Evolutionary conservation across 495 filamentous ascomycete genomes (phyloP).

Genomic region (Jackrogersella minutella): DNA sequence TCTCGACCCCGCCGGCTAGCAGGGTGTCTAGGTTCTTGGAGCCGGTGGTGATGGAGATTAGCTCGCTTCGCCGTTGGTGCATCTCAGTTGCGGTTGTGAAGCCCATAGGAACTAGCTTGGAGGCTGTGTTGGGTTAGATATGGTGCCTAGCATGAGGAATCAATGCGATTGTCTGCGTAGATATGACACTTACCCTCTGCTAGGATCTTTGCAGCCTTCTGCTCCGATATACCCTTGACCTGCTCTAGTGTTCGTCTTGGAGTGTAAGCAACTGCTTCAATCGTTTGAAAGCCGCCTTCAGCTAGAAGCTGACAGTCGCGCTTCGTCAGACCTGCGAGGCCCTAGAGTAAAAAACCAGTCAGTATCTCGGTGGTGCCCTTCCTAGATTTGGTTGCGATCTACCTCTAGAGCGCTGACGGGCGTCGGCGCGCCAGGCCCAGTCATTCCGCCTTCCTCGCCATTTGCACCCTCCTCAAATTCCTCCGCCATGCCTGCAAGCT

Average conservation of each 20-base stretch:
- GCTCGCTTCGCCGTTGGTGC: conserved; percentile 93
- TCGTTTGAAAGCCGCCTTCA: conserved; percentile 92
- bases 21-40: conserved; percentile 97
- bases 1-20: conserved; percentile 93
- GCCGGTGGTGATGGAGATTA: conserved; percentile 97
- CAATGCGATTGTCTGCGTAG: not conserved
- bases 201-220: conserved; percentile 93
- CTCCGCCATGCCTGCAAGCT: conserved; percentile 40
- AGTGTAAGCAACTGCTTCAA: conserved; percentile 95
- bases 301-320: conserved; percentile 92
- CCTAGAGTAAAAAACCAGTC: conserved; percentile 56
- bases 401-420: conserved; percentile 92
- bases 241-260: conserved; percentile 86
- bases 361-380: not conserved
- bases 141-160: not conserved
- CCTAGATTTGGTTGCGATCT: conserved; percentile 27
- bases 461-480: conserved; percentile 53
- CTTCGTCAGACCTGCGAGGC: conserved; percentile 84
- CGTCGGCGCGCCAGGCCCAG: conserved; percentile 91
- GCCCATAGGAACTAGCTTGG: conserved; percentile 96
- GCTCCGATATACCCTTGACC: conserved; percentile 96
- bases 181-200: conserved; percentile 71
- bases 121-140: conserved; percentile 64
- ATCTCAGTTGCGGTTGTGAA: conserved; percentile 99
- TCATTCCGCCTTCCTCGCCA: conserved; percentile 58